Percentiles rank a stretch among this genome's conserved stretches.
Conservation (phyloP, 2,329 filamentous ascomycete species). For the Cryphonectria parasitica region DNA sequence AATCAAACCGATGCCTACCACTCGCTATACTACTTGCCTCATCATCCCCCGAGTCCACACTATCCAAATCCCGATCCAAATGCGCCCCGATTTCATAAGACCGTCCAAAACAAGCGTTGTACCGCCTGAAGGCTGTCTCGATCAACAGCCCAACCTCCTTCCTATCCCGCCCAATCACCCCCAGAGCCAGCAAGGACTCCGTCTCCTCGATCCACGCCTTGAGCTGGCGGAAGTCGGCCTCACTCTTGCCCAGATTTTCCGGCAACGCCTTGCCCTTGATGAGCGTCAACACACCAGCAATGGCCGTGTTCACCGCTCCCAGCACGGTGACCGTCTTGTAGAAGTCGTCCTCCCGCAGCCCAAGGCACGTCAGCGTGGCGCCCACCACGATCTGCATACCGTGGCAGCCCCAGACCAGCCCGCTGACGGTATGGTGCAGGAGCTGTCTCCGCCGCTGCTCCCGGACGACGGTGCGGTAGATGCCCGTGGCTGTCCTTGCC, state of each 20-base stretch:
- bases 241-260: slow-evolving; percentile 52
- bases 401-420: slow-evolving; percentile 59
- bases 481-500: slow-evolving; percentile 39
- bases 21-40: background rate
- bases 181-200: slow-evolving; percentile 48
- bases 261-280: slow-evolving; percentile 63
- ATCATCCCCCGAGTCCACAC: background rate
- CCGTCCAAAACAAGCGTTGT: slow-evolving; percentile 40
- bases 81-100: slow-evolving; percentile 19
- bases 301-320: slow-evolving; percentile 65
- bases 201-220: slow-evolving; percentile 60
- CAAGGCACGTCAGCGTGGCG: slow-evolving; percentile 61
- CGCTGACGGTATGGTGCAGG: slow-evolving; percentile 23
- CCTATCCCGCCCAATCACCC: slow-evolving; percentile 46
- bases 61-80: background rate
- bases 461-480: slow-evolving; percentile 46
- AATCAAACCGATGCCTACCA: background rate
- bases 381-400: slow-evolving; percentile 62
- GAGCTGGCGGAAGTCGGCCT: slow-evolving; percentile 49
- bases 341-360: slow-evolving; percentile 56
- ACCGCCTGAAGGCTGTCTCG: slow-evolving; percentile 47
- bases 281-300: slow-evolving; percentile 64
- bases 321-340: slow-evolving; percentile 61
- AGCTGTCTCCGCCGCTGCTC: slow-evolving; percentile 38
- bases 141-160: slow-evolving; percentile 49